These are phyloP conservation scores for Dactylonectria estremocensis DNA, from an alignment of 2,329 filamentous ascomycete species.

Conservation along the genomic window DNA sequence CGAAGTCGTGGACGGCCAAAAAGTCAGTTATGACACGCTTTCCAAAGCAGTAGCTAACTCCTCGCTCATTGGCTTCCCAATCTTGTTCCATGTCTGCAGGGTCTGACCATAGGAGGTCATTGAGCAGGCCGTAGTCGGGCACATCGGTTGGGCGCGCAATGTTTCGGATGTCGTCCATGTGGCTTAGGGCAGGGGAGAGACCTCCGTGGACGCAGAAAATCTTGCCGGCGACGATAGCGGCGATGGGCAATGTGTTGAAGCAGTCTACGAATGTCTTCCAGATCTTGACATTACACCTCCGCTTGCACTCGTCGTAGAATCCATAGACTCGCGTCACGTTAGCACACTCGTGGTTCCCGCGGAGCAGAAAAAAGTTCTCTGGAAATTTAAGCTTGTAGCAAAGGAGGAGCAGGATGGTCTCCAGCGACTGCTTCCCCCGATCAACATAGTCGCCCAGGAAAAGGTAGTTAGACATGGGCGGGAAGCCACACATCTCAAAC, in stretches of 20 bases:
- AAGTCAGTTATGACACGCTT: conserved; percentile 99
- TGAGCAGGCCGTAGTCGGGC: conserved; percentile 94
- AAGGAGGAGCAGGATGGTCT: conserved; percentile 96
- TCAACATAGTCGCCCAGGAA: conserved; percentile 99
- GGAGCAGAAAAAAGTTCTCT: conserved; percentile 99
- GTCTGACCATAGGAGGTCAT: conserved; percentile 97
- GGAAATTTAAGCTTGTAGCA: conserved; percentile 99
- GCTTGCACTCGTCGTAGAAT: conserved; percentile 99
- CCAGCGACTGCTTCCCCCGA: conserved; percentile 98
- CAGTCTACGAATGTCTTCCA: conserved; percentile 99
- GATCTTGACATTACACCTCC: conserved; percentile 98
- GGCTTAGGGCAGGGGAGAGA: conserved; percentile 89
- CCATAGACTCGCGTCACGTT: conserved; percentile 99
- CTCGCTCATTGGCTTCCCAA: conserved; percentile 97
- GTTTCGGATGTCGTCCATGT: conserved; percentile 98
- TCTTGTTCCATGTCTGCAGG: conserved; percentile 98
- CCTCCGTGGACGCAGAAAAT: conserved; percentile 99
- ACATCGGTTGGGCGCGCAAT: conserved; percentile 97
- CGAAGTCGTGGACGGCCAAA: conserved; percentile 93
- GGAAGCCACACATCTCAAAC: conserved; percentile 98
- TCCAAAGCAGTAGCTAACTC: conserved; percentile 98
- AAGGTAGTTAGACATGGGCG: conserved; percentile 98
- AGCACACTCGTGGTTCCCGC: conserved; percentile 98
- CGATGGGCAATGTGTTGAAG: conserved; percentile 99
- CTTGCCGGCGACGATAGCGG: conserved; percentile 95